Evolutionary conservation across 2,329 filamentous ascomycete species (phyloP).

Genomic region (Calonectria montana): DNA sequence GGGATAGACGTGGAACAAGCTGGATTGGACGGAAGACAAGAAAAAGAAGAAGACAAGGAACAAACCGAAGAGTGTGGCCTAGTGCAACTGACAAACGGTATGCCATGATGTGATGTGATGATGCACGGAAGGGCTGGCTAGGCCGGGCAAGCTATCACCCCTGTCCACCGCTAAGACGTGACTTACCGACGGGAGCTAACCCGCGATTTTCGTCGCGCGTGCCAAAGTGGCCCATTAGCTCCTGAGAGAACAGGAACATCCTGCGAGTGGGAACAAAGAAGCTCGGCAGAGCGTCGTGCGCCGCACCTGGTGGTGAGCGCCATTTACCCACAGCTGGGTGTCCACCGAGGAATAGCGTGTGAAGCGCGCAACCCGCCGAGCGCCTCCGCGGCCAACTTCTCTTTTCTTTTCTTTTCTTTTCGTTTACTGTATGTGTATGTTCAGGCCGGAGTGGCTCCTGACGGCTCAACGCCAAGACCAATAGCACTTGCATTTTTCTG

Average conservation of each 20-base stretch:
- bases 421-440: neutral
- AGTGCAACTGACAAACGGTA: neutral
- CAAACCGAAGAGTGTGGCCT: neutral
- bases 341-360: neutral
- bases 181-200: conserved; percentile 16
- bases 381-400: neutral
- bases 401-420: neutral
- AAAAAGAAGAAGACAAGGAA: neutral
- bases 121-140: neutral
- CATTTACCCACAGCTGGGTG: neutral
- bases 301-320: neutral
- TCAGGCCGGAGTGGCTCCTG: neutral
- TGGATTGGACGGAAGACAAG: neutral
- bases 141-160: neutral
- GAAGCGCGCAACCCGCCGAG: conserved; percentile 19
- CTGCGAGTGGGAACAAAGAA: neutral
- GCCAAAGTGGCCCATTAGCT: neutral
- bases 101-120: neutral
- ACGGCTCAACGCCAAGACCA: neutral
- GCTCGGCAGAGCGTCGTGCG: neutral
- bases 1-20: neutral
- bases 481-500: neutral
- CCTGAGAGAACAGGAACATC: neutral
- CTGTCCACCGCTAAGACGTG: conserved; percentile 8
- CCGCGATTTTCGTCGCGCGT: neutral